These are phyloP conservation scores for Hypomontagnella submonticulosa DNA, from an alignment of 495 filamentous ascomycete species.

Conservation along the genomic window DNA sequence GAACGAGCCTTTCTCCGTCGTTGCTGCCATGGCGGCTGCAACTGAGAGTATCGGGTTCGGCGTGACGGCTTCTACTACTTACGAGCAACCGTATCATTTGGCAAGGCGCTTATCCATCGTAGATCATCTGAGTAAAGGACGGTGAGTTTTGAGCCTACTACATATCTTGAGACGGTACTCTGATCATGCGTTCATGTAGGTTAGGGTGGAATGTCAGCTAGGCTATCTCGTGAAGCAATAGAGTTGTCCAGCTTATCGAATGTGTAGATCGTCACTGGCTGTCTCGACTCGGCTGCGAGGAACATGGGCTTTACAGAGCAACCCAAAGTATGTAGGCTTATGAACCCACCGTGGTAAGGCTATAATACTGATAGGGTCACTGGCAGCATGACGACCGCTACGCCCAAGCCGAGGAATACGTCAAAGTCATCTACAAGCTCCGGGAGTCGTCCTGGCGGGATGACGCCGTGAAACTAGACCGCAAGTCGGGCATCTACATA, in stretches of 20 bases:
- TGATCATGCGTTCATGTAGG: constrained; percentile 38
- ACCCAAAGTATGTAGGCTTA: constrained; percentile 43
- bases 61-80: constrained; percentile 73
- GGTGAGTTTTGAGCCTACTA: constrained; percentile 45
- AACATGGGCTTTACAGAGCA: constrained; percentile 69
- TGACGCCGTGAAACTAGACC: constrained; percentile 70
- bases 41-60: constrained; percentile 73
- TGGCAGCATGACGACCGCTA: constrained; percentile 74
- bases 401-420: constrained; percentile 73
- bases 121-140: constrained; percentile 74
- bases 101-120: constrained; percentile 71
- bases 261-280: constrained; percentile 68
- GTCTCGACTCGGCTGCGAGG: constrained; percentile 72
- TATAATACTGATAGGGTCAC: constrained; percentile 8
- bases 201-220: constrained; percentile 68
- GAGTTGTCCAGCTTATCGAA: constrained; percentile 20
- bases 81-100: constrained; percentile 76
- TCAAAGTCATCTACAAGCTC: constrained; percentile 75
- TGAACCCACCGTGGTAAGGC: background rate
- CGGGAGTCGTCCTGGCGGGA: constrained; percentile 75
- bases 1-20: constrained; percentile 60
- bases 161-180: constrained; percentile 1
- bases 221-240: background rate
- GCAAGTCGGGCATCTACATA: constrained; percentile 66
- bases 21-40: constrained; percentile 60